phyloP scores from a whole-genome alignment of 2,329 filamentous ascomycete species.

The Colletotrichum spinosum region DNA sequence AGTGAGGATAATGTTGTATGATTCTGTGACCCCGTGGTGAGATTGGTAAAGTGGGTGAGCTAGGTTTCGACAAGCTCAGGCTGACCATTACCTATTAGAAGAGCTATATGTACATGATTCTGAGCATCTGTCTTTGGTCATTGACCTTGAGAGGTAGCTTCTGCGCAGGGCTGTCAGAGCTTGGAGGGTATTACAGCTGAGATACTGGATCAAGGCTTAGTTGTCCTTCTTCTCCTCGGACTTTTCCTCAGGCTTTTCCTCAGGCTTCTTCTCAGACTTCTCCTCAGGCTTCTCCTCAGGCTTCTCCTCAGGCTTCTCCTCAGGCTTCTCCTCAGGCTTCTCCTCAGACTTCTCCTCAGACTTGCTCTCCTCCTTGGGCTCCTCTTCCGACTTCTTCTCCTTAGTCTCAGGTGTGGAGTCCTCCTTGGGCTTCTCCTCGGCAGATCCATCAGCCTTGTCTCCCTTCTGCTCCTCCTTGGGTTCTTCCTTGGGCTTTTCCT shows the following conservation, averaged over 20 bases:
- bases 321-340: slow-evolving; percentile 18
- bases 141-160: background rate
- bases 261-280: slow-evolving; percentile 29
- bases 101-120: slow-evolving; percentile 20
- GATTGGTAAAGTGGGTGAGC: too few relatives aligned
- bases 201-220: background rate
- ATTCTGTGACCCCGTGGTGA: too few relatives aligned
- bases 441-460: slow-evolving; percentile 40
- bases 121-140: background rate
- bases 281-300: slow-evolving; percentile 38
- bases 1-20: too few relatives aligned
- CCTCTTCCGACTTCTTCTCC: slow-evolving; percentile 38
- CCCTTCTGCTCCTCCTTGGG: slow-evolving; percentile 31
- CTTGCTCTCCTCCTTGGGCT: slow-evolving; percentile 35
- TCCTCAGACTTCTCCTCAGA: slow-evolving; percentile 38
- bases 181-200: background rate
- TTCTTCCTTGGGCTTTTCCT: slow-evolving; percentile 32
- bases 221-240: background rate
- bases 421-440: slow-evolving; percentile 37
- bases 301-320: slow-evolving; percentile 7
- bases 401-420: slow-evolving; percentile 25
- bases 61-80: background rate
- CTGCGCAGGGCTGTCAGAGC: background rate
- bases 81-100: slow-evolving; percentile 20
- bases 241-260: slow-evolving; percentile 30